Percentiles rank a stretch among this genome's conserved stretches.
Evolutionary conservation across 768 basidiomycete genomes (phyloP).

Genomic region (Artomyces pyxidatus): DNA sequence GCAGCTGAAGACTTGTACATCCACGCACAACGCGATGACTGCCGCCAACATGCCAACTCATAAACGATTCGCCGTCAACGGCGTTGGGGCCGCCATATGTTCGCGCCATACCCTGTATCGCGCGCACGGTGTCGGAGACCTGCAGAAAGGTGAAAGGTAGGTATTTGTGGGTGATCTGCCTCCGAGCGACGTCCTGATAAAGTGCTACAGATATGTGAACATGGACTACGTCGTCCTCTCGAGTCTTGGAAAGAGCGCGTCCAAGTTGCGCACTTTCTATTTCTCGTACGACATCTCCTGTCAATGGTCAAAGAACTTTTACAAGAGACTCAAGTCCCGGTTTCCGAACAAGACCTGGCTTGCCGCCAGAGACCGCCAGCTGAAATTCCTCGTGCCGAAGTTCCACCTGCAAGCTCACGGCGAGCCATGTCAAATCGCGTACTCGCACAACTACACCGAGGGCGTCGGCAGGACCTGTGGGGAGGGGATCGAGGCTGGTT

Average conservation of each 20-base stretch:
- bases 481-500: conserved; percentile 14
- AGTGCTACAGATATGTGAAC: conserved; percentile 16
- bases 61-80: conserved; percentile 3
- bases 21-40: not conserved
- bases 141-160: not conserved
- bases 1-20: conserved; percentile 1
- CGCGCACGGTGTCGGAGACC: not conserved
- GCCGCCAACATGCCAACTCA: conserved; percentile 3
- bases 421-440: conserved; percentile 9
- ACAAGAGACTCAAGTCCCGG: not conserved
- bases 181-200: not conserved
- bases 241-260: not conserved
- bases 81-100: conserved; percentile 9
- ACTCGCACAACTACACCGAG: conserved; percentile 6
- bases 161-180: not conserved
- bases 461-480: conserved; percentile 13
- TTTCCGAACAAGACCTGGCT: not conserved
- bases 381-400: not conserved
- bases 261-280: not conserved
- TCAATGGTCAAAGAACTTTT: conserved; percentile 2
- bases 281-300: conserved; percentile 4
- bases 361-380: not conserved
- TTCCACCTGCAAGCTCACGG: conserved; percentile 16
- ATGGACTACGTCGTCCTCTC: conserved; percentile 18
- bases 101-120: not conserved